These are phyloP conservation scores for Pseudopyrenochaeta lycopersici DNA, from an alignment of 2,329 filamentous ascomycete species.

Conservation along the genomic window DNA sequence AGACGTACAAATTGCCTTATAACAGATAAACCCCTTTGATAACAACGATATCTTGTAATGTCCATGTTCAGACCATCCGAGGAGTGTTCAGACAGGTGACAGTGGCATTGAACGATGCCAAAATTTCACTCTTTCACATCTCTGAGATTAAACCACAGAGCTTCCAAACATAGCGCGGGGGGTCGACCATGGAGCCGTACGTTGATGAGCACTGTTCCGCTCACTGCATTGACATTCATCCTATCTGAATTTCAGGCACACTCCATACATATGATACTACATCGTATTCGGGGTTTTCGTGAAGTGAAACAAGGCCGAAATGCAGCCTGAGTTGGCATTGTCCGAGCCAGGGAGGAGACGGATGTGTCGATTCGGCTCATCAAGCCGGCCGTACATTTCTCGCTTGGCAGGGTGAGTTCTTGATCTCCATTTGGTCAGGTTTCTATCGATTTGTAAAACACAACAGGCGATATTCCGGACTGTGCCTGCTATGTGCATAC, in stretches of 20 bases:
- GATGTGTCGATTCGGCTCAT: constrained; percentile 4
- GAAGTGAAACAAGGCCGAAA: neutral
- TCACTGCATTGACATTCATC: neutral
- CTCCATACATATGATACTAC: constrained; percentile 11
- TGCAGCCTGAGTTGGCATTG: neutral
- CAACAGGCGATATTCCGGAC: no score
- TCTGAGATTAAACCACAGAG: constrained; percentile 22
- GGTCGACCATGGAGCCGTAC: neutral
- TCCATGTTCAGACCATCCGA: neutral
- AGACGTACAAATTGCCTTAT: no score
- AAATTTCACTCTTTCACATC: constrained; percentile 11
- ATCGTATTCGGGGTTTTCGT: constrained; percentile 5
- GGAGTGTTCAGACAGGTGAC: neutral
- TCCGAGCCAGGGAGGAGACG: constrained; percentile 1
- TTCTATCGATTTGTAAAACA: no score
- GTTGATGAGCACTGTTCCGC: neutral
- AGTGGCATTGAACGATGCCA: neutral
- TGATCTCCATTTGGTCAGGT: no score
- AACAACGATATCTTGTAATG: neutral
- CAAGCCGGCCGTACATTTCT: constrained; percentile 3
- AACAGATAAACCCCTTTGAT: no score
- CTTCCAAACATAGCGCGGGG: constrained; percentile 10
- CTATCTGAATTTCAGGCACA: neutral
- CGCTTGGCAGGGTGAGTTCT: neutral
- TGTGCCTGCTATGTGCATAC: no score